Evolutionary conservation across 2,329 filamentous ascomycete genomes (phyloP).

Genomic region (Xylariaceae sp.): DNA sequence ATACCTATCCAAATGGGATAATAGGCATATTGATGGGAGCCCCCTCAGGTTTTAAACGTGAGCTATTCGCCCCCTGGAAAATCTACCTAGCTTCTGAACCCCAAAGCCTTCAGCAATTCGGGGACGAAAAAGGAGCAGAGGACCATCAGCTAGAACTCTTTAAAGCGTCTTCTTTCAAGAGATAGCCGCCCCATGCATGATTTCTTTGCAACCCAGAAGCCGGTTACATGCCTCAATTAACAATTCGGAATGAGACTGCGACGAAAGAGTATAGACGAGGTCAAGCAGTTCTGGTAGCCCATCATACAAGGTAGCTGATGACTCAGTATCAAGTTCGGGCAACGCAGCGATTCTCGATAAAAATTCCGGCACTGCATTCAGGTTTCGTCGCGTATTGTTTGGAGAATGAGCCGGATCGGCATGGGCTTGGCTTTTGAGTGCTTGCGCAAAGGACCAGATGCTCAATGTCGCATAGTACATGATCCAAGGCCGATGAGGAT

Average conservation of each 20-base stretch:
- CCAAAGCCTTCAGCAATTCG: no score
- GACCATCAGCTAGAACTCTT: no score
- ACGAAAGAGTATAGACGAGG: conserved; percentile 39
- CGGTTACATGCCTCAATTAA: conserved; percentile 72
- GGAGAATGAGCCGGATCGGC: conserved; percentile 41
- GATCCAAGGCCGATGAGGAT: conserved; percentile 85
- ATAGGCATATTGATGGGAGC: no score
- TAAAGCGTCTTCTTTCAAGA: conserved; percentile 14
- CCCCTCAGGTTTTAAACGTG: no score
- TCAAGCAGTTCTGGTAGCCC: conserved; percentile 45
- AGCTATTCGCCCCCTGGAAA: no score
- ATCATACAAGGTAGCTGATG: conserved; percentile 61
- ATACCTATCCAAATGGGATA: no score
- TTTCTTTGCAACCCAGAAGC: conserved; percentile 64
- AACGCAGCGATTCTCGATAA: conserved; percentile 64
- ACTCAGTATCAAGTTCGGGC: conserved; percentile 65
- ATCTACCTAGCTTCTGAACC: no score
- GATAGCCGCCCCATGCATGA: conserved; percentile 26
- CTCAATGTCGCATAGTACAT: conserved; percentile 82
- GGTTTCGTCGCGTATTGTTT: conserved; percentile 19
- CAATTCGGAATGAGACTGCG: conserved; percentile 58
- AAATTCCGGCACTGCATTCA: conserved; percentile 39
- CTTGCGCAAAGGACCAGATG: conserved; percentile 84
- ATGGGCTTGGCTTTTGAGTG: conserved; percentile 56
- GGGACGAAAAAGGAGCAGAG: no score